Evolutionary conservation across 73 alveolate genomes (phyloP).

Genomic region (Uronychia setigera): DNA sequence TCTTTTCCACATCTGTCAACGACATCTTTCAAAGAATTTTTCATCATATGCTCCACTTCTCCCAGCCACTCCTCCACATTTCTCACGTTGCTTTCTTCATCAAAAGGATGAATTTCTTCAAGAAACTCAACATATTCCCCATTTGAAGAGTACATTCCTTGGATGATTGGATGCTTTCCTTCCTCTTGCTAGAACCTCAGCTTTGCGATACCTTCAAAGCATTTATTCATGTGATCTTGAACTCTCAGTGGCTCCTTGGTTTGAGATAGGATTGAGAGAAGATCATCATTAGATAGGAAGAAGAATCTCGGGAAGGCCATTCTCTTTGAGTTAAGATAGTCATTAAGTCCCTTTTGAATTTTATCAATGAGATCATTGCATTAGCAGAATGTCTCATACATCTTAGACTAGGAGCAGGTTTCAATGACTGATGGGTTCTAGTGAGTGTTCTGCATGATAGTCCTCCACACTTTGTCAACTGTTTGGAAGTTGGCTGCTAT

Average conservation of each 20-base stretch:
- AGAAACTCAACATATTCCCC: constrained; percentile 86
- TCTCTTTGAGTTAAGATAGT: constrained; percentile 84
- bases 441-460: constrained; percentile 82
- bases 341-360: constrained; percentile 81
- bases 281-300: constrained; percentile 86
- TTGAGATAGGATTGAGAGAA: constrained; percentile 73
- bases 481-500: constrained; percentile 87
- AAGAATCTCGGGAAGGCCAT: constrained; percentile 92
- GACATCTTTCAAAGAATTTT: constrained; percentile 43
- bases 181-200: constrained; percentile 62
- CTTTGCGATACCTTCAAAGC: constrained; percentile 85
- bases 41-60: constrained; percentile 68
- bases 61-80: constrained; percentile 71
- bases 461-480: constrained; percentile 95
- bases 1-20: constrained; percentile 26
- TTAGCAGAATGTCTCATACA: constrained; percentile 82
- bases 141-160: constrained; percentile 66
- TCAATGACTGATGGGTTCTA: constrained; percentile 88
- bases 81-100: constrained; percentile 70
- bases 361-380: constrained; percentile 83
- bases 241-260: constrained; percentile 87
- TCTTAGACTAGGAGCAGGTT: constrained; percentile 82
- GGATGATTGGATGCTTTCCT: constrained; percentile 2
- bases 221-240: constrained; percentile 78
- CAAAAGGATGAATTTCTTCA: constrained; percentile 71